Conservation (phyloP, 352 stramenopile genomes). For the Peronospora tabacina region DNA sequence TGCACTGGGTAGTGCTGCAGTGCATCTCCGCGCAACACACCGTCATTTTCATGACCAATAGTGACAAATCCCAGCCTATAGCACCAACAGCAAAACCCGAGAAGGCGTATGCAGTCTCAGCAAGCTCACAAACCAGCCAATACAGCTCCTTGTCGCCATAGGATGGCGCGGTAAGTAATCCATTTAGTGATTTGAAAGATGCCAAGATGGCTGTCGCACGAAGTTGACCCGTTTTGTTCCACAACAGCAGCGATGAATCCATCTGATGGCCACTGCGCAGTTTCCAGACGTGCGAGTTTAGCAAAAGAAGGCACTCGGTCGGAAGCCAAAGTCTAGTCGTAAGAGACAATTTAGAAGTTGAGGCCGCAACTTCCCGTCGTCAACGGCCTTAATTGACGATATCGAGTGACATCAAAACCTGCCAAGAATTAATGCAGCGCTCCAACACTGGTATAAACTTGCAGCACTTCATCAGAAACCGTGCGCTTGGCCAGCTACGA, state of each 20-base stretch:
- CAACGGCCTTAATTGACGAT: slow-evolving; percentile 6
- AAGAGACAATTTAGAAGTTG: slow-evolving; percentile 1
- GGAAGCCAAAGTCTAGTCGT: slow-evolving; percentile 23
- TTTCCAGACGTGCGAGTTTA: slow-evolving; percentile 30
- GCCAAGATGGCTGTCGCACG: slow-evolving; percentile 39
- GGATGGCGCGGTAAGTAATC: slow-evolving; percentile 11
- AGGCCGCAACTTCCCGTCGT: neutral
- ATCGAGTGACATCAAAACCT: slow-evolving; percentile 31
- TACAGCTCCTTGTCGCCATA: slow-evolving; percentile 56
- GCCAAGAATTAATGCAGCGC: slow-evolving; percentile 35
- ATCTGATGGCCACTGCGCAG: slow-evolving; percentile 40
- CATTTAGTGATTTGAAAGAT: slow-evolving; percentile 33
- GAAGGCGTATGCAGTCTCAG: slow-evolving; percentile 42
- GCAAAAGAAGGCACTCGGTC: slow-evolving; percentile 29
- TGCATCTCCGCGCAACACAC: slow-evolving; percentile 37
- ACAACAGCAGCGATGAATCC: slow-evolving; percentile 46
- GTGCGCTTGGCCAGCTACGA: slow-evolving; percentile 24
- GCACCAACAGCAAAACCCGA: slow-evolving; percentile 31
- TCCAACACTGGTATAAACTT: slow-evolving; percentile 6
- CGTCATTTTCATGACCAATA: slow-evolving; percentile 10
- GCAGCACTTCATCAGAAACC: neutral
- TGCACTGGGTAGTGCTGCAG: slow-evolving; percentile 37
- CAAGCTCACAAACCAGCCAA: slow-evolving; percentile 43
- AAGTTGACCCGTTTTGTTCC: slow-evolving; percentile 33
- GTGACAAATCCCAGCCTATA: slow-evolving; percentile 23